These are phyloP conservation scores for Lactuca saligna DNA, from an alignment of 129 eudicot genomes.

Conservation along the genomic window DNA sequence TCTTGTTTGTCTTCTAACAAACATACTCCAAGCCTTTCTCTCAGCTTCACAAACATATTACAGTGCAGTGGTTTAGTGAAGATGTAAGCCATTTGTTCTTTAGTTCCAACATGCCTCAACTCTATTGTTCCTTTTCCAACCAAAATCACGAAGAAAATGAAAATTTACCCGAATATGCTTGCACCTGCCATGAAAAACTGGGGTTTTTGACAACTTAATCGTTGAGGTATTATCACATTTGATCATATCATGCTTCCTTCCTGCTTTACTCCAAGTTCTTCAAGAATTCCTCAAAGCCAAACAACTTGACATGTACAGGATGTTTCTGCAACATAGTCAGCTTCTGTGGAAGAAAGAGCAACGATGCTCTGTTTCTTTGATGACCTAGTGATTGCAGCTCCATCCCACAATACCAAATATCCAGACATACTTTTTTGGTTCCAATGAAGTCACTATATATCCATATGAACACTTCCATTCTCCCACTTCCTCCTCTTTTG, in stretches of 20 bases:
- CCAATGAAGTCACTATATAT: not conserved
- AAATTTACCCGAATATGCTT: not conserved
- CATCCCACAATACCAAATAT: not conserved
- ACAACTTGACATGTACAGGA: not conserved
- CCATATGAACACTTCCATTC: not conserved
- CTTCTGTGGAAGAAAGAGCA: too few species aligned
- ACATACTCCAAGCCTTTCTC: too few species aligned
- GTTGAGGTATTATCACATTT: constrained; percentile 10
- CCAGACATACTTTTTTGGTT: not conserved
- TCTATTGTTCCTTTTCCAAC: not conserved
- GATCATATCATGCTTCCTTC: not conserved
- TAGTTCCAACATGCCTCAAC: too few species aligned
- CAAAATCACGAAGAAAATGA: not conserved
- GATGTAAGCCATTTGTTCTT: not conserved
- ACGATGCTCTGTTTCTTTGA: not conserved
- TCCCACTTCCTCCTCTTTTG: not conserved
- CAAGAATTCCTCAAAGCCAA: not conserved
- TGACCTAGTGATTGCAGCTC: constrained; percentile 3
- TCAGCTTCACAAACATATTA: too few species aligned
- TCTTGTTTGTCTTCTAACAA: too few species aligned
- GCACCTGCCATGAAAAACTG: not conserved
- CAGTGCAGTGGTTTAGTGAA: not conserved
- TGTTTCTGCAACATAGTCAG: too few species aligned
- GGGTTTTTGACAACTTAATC: not conserved
- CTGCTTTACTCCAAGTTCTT: not conserved